Base-by-base conservation (phyloP, 2,329 filamentous ascomycete genomes). In the Orbilia ellipsospora region DNA sequence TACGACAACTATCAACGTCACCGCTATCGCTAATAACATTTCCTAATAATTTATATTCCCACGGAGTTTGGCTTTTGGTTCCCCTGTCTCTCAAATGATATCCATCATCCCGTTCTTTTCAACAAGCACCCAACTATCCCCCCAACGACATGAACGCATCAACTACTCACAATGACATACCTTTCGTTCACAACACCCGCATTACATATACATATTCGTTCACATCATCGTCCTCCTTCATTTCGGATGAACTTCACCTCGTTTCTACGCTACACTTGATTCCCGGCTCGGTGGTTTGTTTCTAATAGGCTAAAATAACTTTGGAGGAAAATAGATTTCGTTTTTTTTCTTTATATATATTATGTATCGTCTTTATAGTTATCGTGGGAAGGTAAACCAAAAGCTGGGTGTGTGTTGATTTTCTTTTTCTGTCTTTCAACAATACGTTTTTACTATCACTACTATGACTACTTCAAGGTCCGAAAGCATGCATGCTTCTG, bases 41-140 rank as follows among this genome's bases (percentile, higher is more conserved):
- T 36, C 31, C 31, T 36, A 36, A 36, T 36, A 36, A 36, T 45
- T 44, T 56, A 57, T 54, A 54, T 44, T 57, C 56, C n/a, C 51
- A 18, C 51, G 72, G 72, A 75, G 72, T 75, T 75, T 59, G 72
- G 72, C 57, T 65, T 52, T 63, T 42, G 64, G 72, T 69, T 69
- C 44, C 44, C 51, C 40, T 15, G 16, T 50, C 60, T 57, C 63
- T 28, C 56, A 40, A 50, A 69, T 75, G 72, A 69, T 75, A 75
- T 75, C 64, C 59, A 69, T 75, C 64, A 55, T 64, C 63, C 57
- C 54, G 44, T 67, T 69, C 54, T 63, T 13, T 50, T 57, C 31
- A 36, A 36, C 31, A 36, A 36, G 31, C 31, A 36, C 45, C 26
- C 48, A 44, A 16, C 16, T 23, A 6, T 18, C 54, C 18, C 6